These are phyloP conservation scores for Collariella sp. DNA, from an alignment of 495 filamentous ascomycete species.

Conservation along the genomic window DNA sequence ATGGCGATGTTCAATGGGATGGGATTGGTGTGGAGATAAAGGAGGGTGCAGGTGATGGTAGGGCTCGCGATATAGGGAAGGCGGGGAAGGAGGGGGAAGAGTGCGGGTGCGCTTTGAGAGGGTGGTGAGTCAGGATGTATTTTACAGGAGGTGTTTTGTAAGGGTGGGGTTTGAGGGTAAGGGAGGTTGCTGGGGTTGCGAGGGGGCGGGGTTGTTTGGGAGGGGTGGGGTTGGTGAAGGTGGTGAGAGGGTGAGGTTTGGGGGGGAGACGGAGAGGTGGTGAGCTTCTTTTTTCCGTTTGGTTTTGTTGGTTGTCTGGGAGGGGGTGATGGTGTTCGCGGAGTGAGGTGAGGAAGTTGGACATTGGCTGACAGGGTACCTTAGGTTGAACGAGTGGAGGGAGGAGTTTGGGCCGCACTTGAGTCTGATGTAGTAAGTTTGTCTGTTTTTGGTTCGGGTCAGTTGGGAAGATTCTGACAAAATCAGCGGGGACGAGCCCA, in stretches of 20 bases:
- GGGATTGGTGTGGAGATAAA: not conserved
- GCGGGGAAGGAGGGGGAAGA: not conserved
- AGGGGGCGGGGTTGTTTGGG: conserved; percentile 19
- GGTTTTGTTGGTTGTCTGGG: too few relatives aligned
- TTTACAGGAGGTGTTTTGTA: conserved; percentile 25
- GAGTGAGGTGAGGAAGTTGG: not conserved
- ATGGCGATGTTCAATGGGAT: not conserved
- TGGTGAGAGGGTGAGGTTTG: conserved; percentile 8
- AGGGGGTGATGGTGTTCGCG: too few relatives aligned
- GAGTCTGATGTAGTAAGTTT: conserved; percentile 28
- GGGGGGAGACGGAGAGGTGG: conserved; percentile 21
- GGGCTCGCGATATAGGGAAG: not conserved
- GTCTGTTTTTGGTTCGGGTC: not conserved
- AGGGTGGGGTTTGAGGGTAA: conserved; percentile 13
- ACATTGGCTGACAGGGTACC: not conserved
- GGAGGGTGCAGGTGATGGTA: not conserved
- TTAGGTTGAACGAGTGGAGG: conserved; percentile 17
- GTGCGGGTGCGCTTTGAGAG: conserved; percentile 16
- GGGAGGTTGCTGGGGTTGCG: conserved; percentile 14
- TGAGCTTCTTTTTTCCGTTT: not conserved
- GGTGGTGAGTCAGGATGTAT: conserved; percentile 20
- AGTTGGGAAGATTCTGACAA: not conserved
- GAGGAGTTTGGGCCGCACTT: conserved; percentile 24
- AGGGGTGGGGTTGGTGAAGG: conserved; percentile 5
- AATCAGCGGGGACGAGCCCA: conserved; percentile 18